phyloP scores from a whole-genome alignment of 1,284 basidiomycete species.

The Naganishia liquefaciens region DNA sequence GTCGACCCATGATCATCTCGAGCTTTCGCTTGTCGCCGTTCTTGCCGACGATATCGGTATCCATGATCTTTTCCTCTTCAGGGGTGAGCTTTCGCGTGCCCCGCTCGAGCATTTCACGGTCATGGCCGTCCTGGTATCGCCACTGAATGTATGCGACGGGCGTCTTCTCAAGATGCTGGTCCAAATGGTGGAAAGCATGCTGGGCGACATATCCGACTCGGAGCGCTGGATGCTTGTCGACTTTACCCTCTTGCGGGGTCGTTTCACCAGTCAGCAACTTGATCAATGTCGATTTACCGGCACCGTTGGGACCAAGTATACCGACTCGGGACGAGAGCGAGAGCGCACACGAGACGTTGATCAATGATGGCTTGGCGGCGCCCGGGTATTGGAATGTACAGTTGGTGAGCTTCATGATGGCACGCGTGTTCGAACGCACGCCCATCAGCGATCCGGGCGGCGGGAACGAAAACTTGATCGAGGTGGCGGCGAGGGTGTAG shows the following conservation, averaged over 20 bases:
- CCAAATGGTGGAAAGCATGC: slow-evolving; percentile 95
- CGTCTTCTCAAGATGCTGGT: slow-evolving; percentile 90
- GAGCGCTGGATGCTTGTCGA: slow-evolving; percentile 93
- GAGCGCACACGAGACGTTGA: slow-evolving; percentile 87
- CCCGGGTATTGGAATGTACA: slow-evolving; percentile 97
- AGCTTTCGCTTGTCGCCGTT: slow-evolving; percentile 90
- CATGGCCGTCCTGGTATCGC: slow-evolving; percentile 98
- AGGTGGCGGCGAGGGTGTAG: slow-evolving; percentile 92
- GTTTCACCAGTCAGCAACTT: slow-evolving; percentile 97
- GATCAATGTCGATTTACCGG: slow-evolving; percentile 94
- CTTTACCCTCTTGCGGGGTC: slow-evolving; percentile 84
- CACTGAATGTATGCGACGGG: slow-evolving; percentile 96
- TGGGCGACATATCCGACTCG: slow-evolving; percentile 98
- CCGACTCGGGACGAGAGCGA: slow-evolving; percentile 89
- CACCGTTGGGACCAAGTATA: slow-evolving; percentile 87
- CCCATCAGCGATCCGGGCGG: slow-evolving; percentile 96
- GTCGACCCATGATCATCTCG: slow-evolving; percentile 91
- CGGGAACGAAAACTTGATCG: slow-evolving; percentile 95
- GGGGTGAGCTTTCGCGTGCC: slow-evolving; percentile 84
- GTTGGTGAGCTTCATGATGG: slow-evolving; percentile 89
- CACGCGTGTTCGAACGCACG: slow-evolving; percentile 92
- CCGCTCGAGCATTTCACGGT: slow-evolving; percentile 93
- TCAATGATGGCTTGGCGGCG: slow-evolving; percentile 74
- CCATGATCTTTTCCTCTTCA: slow-evolving; percentile 79
- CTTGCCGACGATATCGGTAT: slow-evolving; percentile 86